Conservation (phyloP, 2,329 filamentous ascomycete species). For the Colletotrichum paranaense region DNA sequence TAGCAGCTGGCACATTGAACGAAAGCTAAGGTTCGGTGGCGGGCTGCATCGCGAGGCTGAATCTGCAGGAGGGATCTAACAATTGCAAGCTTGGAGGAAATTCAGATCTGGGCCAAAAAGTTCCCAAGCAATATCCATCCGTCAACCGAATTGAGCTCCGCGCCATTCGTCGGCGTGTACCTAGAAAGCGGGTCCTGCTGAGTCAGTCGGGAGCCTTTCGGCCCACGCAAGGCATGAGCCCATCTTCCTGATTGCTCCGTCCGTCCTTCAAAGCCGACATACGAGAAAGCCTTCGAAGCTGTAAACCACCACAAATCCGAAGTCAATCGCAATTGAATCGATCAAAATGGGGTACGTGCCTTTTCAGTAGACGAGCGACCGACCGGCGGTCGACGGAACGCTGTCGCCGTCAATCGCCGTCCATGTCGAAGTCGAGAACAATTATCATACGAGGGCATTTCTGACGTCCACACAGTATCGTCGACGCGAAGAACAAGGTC, state of each 20-base stretch:
- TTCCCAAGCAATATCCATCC: slow-evolving; percentile 9
- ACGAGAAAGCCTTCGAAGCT: slow-evolving; percentile 30
- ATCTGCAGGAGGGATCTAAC: neutral
- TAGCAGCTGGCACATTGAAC: slow-evolving; percentile 26
- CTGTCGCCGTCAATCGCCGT: slow-evolving; percentile 39
- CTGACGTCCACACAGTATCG: slow-evolving; percentile 56
- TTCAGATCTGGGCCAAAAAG: neutral
- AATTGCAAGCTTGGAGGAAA: neutral
- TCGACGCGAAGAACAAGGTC: slow-evolving; percentile 82
- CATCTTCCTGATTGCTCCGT: slow-evolving; percentile 36
- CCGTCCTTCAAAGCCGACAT: slow-evolving; percentile 42
- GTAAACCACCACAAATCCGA: slow-evolving; percentile 39
- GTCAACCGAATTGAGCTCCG: slow-evolving; percentile 23
- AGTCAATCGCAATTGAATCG: slow-evolving; percentile 40
- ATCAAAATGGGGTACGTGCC: slow-evolving; percentile 55
- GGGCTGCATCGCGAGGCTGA: slow-evolving; percentile 24
- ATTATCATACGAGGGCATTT: slow-evolving; percentile 36
- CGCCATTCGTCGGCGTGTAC: slow-evolving; percentile 4
- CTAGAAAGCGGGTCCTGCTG: slow-evolving; percentile 15
- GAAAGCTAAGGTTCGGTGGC: neutral
- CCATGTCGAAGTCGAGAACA: neutral
- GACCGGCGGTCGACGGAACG: neutral
- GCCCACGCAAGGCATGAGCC: slow-evolving; percentile 32
- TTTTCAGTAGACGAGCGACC: neutral
- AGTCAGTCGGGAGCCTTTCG: slow-evolving; percentile 9